Percentiles rank a stretch among this genome's conserved stretches.
Conservation (phyloP, 306 rosid species). For the Citrullus amarus region DNA sequence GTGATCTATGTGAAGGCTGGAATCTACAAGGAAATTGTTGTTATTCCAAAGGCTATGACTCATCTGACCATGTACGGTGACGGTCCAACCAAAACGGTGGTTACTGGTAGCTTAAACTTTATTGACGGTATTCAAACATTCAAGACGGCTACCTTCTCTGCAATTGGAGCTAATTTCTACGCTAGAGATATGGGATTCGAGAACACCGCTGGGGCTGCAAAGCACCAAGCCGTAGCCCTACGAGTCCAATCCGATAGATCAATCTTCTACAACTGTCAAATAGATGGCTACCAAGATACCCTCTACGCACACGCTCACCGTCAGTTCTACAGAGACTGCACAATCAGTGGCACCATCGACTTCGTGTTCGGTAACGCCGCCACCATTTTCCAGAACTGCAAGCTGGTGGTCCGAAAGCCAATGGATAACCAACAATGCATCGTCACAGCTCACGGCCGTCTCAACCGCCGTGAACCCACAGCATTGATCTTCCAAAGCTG, state of each 20-base stretch:
- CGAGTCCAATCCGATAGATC: slow-evolving; percentile 13
- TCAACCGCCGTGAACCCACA: neutral
- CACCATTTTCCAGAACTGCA: slow-evolving; percentile 25
- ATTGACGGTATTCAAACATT: slow-evolving; percentile 28
- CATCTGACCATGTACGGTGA: slow-evolving; percentile 32
- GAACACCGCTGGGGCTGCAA: slow-evolving; percentile 14
- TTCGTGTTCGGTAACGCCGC: slow-evolving; percentile 17
- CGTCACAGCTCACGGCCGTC: slow-evolving; percentile 36
- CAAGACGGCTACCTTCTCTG: slow-evolving; percentile 31
- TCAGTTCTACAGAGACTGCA: slow-evolving; percentile 21
- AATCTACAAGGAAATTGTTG: slow-evolving; percentile 22
- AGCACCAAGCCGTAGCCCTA: slow-evolving; percentile 25
- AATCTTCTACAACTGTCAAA: slow-evolving; percentile 17
- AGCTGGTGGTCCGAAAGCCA: slow-evolving; percentile 20
- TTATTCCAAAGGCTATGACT: slow-evolving; percentile 2
- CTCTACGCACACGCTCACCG: slow-evolving; percentile 19
- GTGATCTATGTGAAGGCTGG: slow-evolving; percentile 49
- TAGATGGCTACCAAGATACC: slow-evolving; percentile 22
- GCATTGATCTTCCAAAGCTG: slow-evolving; percentile 33
- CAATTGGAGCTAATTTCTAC: slow-evolving; percentile 27
- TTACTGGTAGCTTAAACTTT: slow-evolving; percentile 19
- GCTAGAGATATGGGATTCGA: slow-evolving; percentile 25
- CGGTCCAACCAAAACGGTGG: slow-evolving; percentile 34
- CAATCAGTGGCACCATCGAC: slow-evolving; percentile 19
- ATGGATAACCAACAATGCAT: slow-evolving; percentile 15